phyloP scores from a whole-genome alignment of 192 early-diverging fungal genomes.

The Powellomyces hirtus region DNA sequence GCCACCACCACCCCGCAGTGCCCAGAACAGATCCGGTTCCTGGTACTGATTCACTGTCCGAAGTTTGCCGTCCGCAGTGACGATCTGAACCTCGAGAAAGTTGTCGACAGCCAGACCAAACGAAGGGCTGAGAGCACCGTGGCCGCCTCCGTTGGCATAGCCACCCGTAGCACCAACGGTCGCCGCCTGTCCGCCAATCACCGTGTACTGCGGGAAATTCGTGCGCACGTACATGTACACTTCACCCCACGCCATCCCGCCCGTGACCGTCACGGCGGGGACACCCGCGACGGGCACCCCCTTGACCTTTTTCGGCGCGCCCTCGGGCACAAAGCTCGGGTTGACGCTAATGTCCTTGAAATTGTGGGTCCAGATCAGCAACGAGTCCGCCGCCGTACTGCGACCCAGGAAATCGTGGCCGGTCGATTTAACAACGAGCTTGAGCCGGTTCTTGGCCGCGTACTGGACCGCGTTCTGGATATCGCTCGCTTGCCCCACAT shows the following conservation, averaged over 20 bases:
- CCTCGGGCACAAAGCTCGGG: too few species aligned
- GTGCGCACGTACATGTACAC: too few species aligned
- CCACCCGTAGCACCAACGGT: slow-evolving; percentile 4
- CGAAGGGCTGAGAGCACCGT: background rate
- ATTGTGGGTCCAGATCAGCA: slow-evolving; percentile 43
- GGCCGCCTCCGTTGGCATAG: background rate
- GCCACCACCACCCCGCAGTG: slow-evolving; percentile 18
- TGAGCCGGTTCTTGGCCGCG: slow-evolving; percentile 29
- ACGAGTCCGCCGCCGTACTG: slow-evolving; percentile 36
- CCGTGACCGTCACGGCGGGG: too few species aligned
- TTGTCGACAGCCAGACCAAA: slow-evolving; percentile 20
- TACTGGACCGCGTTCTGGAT: background rate
- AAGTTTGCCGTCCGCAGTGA: slow-evolving; percentile 6
- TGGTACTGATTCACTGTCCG: background rate
- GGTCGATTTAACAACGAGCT: slow-evolving; percentile 47
- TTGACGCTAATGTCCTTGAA: slow-evolving; percentile 46
- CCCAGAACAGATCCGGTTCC: slow-evolving; percentile 5
- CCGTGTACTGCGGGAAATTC: too few species aligned
- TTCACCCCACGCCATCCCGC: too few species aligned
- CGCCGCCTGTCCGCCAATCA: background rate
- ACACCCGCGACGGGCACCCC: background rate
- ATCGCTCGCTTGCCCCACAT: background rate
- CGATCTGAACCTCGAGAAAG: slow-evolving; percentile 3
- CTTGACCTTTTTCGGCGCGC: too few species aligned
- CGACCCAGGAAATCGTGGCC: slow-evolving; percentile 50